Evolutionary conservation across 2,329 filamentous ascomycete species (phyloP).

Genomic region (Aureobasidium uvarum): DNA sequence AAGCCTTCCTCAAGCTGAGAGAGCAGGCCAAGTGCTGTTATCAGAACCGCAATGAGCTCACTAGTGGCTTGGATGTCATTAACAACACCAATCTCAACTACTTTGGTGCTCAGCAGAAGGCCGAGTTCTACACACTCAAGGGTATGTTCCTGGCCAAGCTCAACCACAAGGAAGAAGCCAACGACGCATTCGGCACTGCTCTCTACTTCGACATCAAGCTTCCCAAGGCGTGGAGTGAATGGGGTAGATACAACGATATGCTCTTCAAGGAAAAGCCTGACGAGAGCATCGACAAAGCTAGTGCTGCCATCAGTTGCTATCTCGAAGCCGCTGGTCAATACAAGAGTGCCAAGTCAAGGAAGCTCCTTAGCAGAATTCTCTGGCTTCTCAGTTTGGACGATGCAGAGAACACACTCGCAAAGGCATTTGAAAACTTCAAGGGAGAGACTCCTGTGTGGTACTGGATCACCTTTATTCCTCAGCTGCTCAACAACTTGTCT

Average conservation of each 20-base stretch:
- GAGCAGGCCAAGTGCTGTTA: conserved; percentile 99
- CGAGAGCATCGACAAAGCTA: conserved; percentile 74
- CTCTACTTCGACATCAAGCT: conserved; percentile 94
- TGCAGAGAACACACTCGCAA: conserved; percentile 74
- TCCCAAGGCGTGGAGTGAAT: conserved; percentile 98
- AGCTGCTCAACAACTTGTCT: conserved; percentile 85
- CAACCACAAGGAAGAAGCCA: conserved; percentile 83
- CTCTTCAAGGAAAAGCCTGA: conserved; percentile 86
- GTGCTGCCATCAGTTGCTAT: conserved; percentile 93
- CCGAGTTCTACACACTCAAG: conserved; percentile 98
- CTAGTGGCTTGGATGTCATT: conserved; percentile 92
- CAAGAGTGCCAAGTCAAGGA: conserved; percentile 95
- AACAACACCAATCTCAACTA: conserved; percentile 99
- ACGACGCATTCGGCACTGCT: conserved; percentile 90
- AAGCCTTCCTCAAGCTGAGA: conserved; percentile 96
- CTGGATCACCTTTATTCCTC: conserved; percentile 99
- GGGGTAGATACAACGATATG: conserved; percentile 97
- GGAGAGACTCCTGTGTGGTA: conserved; percentile 98
- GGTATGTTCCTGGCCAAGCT: conserved; percentile 99
- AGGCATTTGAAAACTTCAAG: conserved; percentile 93
- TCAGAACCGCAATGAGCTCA: conserved; percentile 89
- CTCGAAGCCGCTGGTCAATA: conserved; percentile 93
- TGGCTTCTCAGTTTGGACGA: conserved; percentile 96
- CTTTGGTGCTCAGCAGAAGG: conserved; percentile 93
- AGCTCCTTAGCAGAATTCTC: conserved; percentile 86